Evolutionary conservation across 352 stramenopile genomes (phyloP), one percentile per base, ranked within the genome.

Genomic region (Plasmopara viticola): DNA sequence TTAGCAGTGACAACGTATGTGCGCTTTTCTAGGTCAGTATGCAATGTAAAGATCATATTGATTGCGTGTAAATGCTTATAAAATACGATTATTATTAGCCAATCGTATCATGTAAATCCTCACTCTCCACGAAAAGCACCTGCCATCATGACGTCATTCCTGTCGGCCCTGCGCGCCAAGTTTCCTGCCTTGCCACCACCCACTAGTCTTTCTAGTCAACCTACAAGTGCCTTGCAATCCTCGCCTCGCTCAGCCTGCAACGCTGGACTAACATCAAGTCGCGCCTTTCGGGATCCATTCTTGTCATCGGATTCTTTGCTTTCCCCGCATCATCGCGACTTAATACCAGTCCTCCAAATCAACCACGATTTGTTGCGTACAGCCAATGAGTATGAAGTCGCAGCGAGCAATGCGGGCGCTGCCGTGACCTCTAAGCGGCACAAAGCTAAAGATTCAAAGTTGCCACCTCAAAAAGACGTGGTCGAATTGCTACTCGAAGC

Each of bases 321-420:
- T 12, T 55, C 65, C 25, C 53, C 35, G 35, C 64, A 64, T 38
- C 58, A 41, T 39, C 48, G 50, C 47, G 66, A 74, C 25, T 48
- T 80, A 33, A 51, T 87, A 41, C 64, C 59, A 13, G 65, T 87
- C 25, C 66, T 90, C 4, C 68, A 65, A 50, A 71, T 90, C 40
- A 73, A 86, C 34, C 77, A 88, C 44, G 60, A 67, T 18, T 51
- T 71, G 18, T 64, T 88, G 10, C 58, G 53, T 45, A 66, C 71
- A 37, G 71, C 73, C 15, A 77, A 74, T 44, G 73, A 76, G 46
- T 70, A 73, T 8, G 72, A 87, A 56, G 72, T 68, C 9, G 75
- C 77, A 10, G 66, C 60, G 5, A 60, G 68, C 12, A 60, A 57
- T 9, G 74, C 81, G 29, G 51, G 54, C 13, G 74, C 77, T 13